Conservation (phyloP, 768 basidiomycete genomes). For the Clavulina sp. region DNA sequence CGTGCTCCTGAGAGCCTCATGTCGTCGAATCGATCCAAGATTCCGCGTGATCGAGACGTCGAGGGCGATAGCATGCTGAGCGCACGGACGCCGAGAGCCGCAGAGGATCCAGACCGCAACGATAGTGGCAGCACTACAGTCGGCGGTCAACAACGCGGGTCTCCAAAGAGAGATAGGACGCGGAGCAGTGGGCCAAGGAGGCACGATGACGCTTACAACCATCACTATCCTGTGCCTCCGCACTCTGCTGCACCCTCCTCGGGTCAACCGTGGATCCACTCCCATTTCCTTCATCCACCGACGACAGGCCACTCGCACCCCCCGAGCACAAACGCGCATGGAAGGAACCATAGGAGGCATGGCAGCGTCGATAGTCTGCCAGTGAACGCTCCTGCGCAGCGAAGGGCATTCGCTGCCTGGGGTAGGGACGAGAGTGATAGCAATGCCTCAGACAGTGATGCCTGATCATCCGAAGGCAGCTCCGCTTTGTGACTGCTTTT, state of each 20-base stretch:
- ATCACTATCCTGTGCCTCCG: conserved; percentile 8
- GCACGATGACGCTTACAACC: conserved; percentile 6
- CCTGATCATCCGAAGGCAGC: too few species aligned
- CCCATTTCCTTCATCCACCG: too few species aligned
- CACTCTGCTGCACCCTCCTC: background rate
- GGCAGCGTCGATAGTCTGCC: conserved; percentile 12
- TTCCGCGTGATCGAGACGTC: conserved; percentile 40
- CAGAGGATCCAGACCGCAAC: background rate
- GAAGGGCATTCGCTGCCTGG: conserved; percentile 64
- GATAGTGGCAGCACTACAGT: background rate
- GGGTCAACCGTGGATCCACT: conserved; percentile 10
- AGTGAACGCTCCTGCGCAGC: conserved; percentile 13
- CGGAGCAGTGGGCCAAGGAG: background rate
- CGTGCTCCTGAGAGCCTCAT: conserved; percentile 1
- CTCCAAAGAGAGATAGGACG: background rate
- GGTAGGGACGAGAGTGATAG: conserved; percentile 83
- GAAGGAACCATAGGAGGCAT: conserved; percentile 1
- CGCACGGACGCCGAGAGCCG: conserved; percentile 29
- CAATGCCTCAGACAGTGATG: conserved; percentile 26
- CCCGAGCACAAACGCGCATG: too few species aligned
- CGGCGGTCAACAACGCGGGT: background rate
- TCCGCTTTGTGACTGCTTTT: background rate
- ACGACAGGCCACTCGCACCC: too few species aligned
- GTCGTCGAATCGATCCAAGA: conserved; percentile 27
- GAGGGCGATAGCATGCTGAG: conserved; percentile 41